These are phyloP conservation scores for Pyrenophora graminea DNA, from an alignment of 2,329 filamentous ascomycete genomes.

Conservation along the genomic window DNA sequence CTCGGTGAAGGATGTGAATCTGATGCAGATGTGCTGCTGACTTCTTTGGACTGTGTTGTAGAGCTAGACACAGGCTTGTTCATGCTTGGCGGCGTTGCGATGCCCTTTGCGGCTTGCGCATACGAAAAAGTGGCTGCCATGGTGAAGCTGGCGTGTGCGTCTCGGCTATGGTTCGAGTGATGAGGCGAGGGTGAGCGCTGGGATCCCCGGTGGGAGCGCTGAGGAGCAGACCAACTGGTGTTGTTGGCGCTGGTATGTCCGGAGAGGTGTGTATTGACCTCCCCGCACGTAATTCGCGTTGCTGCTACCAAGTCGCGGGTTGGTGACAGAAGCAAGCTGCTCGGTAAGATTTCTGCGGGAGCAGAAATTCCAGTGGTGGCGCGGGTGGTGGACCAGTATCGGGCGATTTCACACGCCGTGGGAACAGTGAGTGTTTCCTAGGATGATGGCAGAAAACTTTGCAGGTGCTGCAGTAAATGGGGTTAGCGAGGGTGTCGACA, in stretches of 20 bases:
- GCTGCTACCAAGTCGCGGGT: conserved; percentile 25
- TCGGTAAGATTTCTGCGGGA: conserved; percentile 6
- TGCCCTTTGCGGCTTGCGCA: conserved; percentile 90
- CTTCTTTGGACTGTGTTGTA: conserved; percentile 49
- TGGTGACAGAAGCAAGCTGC: conserved; percentile 6
- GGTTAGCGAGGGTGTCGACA: conserved; percentile 18
- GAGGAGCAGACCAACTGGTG: conserved; percentile 34
- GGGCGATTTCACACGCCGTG: conserved; percentile 7
- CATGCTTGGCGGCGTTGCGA: conserved; percentile 53
- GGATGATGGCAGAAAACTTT: conserved; percentile 5
- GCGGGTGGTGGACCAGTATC: conserved; percentile 9
- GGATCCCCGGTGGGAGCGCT: conserved; percentile 41
- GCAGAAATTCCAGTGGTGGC: conserved; percentile 9
- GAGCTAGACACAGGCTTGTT: conserved; percentile 53
- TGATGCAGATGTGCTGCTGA: conserved; percentile 28
- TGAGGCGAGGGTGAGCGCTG: conserved; percentile 20
- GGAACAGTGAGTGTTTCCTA: conserved; percentile 13
- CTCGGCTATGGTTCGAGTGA: conserved; percentile 9
- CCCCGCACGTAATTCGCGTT: conserved; percentile 43
- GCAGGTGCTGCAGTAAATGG: conserved; percentile 17
- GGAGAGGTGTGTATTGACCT: conserved; percentile 49
- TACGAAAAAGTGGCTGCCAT: conserved; percentile 74
- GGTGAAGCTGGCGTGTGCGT: conserved; percentile 13
- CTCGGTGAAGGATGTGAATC: conserved; percentile 41
- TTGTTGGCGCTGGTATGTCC: conserved; percentile 39